Evolutionary conservation across 805 yeast species (phyloP), one percentile per base, ranked within the genome.

Genomic region (Starmerella gropengiesseri): DNA sequence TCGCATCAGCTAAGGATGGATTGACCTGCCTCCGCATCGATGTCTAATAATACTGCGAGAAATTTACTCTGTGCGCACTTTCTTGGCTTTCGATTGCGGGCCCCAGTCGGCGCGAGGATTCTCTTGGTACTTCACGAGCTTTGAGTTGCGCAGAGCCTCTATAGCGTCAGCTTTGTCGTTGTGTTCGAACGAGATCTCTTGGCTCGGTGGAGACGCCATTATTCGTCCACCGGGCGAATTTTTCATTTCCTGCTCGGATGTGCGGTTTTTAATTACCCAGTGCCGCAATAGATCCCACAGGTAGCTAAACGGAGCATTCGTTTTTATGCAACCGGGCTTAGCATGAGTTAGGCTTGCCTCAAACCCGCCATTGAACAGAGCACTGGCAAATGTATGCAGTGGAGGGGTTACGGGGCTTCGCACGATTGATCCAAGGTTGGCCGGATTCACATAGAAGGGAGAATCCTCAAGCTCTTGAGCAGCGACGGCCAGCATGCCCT

Each of bases 31-130:
- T n/a, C n/a, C n/a, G n/a, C n/a, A n/a, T n/a, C n/a, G n/a, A n/a
- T n/a, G n/a, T n/a, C n/a, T n/a, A n/a, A n/a, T n/a, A n/a, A n/a
- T n/a, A n/a, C 5, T 17, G 22, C 21, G 7, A 21, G 6, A 19
- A 3, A n/a, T 27, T 18, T 42, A 27, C 37, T 44, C 37, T 11
- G 31, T 21, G 22, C 45, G 40, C 13, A 26, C 39, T 27, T 39
- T 46, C 17, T 44, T 43, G 9, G 56, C 54, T 56, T 81, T 77
- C 3, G 95, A 76, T 64, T 81, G 84, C 28, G 97, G 99, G 1
- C 99, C 99, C 99, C 99, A 91, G 59, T 83, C 79, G 59, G 82
- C 83, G 1, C 85, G 73, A 13, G 99, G 99, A 57, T 87, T 89
- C 57, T 78, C 86, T 59, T 87, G 98, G 62, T 72, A 89, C 54